Evolutionary conservation across 352 stramenopile genomes (phyloP).

Genomic region (Phytophthora cryptogea): DNA sequence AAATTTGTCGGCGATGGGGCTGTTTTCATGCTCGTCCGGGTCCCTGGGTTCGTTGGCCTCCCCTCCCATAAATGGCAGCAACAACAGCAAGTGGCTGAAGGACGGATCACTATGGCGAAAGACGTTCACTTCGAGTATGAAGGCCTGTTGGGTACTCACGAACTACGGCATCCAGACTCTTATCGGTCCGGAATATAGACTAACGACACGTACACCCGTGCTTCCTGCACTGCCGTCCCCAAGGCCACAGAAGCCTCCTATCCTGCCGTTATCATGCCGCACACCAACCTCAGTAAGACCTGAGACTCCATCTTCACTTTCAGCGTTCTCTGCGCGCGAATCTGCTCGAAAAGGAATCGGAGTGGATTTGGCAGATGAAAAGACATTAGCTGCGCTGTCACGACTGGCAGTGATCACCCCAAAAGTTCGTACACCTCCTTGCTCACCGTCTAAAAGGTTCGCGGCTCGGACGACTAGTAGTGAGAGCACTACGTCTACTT

Average conservation of each 20-base stretch:
- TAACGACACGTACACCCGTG: constrained; percentile 55
- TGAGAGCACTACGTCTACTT: constrained; percentile 14
- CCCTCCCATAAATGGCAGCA: constrained; percentile 20
- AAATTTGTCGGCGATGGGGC: constrained; percentile 23
- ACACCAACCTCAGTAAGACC: constrained; percentile 23
- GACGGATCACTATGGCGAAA: constrained; percentile 48
- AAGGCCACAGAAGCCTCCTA: constrained; percentile 18
- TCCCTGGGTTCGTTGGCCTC: constrained; percentile 31
- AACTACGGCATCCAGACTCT: constrained; percentile 59
- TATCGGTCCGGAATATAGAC: constrained; percentile 66
- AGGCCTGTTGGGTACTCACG: constrained; percentile 73
- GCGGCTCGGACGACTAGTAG: background rate
- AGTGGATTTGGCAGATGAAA: constrained; percentile 56
- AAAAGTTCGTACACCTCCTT: constrained; percentile 34
- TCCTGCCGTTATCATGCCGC: constrained; percentile 38
- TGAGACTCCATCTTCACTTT: constrained; percentile 38
- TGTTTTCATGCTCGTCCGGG: constrained; percentile 30
- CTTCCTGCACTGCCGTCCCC: constrained; percentile 29
- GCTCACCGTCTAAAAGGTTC: constrained; percentile 33
- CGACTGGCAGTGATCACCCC: constrained; percentile 41
- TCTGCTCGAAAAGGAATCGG: constrained; percentile 50
- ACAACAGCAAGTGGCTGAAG: constrained; percentile 22
- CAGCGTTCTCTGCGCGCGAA: constrained; percentile 43
- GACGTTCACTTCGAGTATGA: constrained; percentile 52
- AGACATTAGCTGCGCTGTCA: constrained; percentile 49